Evolutionary conservation across 345 rosid species (phyloP), one percentile per base, ranked within the genome.

Genomic region (Aethionema arabicum): DNA sequence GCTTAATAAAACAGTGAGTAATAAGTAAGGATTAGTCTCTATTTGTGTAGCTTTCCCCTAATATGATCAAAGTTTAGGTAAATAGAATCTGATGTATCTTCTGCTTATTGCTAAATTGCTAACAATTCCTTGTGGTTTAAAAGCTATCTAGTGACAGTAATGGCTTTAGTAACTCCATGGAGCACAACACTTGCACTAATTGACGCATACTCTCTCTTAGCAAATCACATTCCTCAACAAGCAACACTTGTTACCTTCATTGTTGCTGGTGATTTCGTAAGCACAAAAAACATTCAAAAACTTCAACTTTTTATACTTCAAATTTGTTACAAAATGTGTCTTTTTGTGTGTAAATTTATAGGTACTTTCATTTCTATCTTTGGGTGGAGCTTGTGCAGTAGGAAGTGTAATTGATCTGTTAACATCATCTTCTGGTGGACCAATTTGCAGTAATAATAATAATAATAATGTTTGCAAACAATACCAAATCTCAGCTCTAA

Each of bases 131-230:
- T 40, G n/a, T 12, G 5, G 4, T 16, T 11, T 11, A 41, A 70
- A 80, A 87, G 95, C 75, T 87, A 56, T 79, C 72, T 83, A 76
- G 85, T 80, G 54, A 76, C 82, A 12, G 78, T 87, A 33, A 87
- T 87, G 95, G 88, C 88, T 32, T 60, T 77, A 56, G 79, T 79
- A 52, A 78, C 77, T 61, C 88, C 90, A 58, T 84, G 95, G 95
- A 84, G 90, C 44, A 11, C 72, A 31, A 63, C 78, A 48, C 59
- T 83, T 61, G 79, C 79, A 0, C 7, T 85, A 37, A 74, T 77
- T 0, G 95, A 87, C 62, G 74, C 76, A 2, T 87, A 85, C 76
- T 82, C 82, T 30, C 72, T 85, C 11, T 65, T 81, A 27, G 1
- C 80, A 5, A 85, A 78, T 56, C 47, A 47, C 43, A 67, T 82